Conservation (phyloP, 495 filamentous ascomycete genomes). For the Aspergillus coremiiformis region DNA sequence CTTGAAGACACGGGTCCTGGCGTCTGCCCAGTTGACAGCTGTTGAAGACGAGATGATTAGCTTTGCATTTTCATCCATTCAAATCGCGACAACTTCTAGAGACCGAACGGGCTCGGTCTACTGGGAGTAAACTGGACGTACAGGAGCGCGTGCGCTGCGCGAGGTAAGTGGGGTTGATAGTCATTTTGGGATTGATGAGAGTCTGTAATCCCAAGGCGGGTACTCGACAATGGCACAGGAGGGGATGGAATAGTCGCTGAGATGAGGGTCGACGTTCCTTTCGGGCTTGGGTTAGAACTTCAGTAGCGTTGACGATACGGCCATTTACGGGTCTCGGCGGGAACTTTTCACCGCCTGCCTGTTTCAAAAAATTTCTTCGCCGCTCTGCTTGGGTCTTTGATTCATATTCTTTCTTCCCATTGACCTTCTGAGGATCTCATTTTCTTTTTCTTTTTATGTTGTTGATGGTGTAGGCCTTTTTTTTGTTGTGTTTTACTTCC, state of each 20-base stretch:
- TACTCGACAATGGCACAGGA: conserved; percentile 18
- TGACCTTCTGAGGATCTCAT: too few species aligned
- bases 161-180: conserved; percentile 88
- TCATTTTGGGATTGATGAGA: conserved; percentile 38
- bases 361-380: conserved; percentile 35
- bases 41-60: conserved; percentile 20
- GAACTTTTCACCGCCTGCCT: conserved; percentile 37
- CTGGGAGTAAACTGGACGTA: conserved; percentile 42
- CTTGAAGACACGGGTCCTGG: conserved; percentile 69
- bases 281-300: conserved; percentile 16
- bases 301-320: too few species aligned
- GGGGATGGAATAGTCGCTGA: conserved; percentile 13
- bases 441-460: conserved; percentile 1
- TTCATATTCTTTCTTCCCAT: conserved; percentile 4
- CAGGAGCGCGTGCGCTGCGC: conserved; percentile 85
- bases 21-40: conserved; percentile 86
- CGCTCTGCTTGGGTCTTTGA: conserved; percentile 4
- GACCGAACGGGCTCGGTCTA: conserved; percentile 2
- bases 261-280: conserved; percentile 11
- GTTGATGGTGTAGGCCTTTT: not conserved
- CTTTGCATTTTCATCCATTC: conserved; percentile 20
- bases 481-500: not conserved
- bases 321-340: conserved; percentile 12
- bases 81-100: conserved; percentile 24
- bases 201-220: conserved; percentile 10